Evolutionary conservation across 2,329 filamentous ascomycete species (phyloP).

Genomic region (Aspergillus nomiae): DNA sequence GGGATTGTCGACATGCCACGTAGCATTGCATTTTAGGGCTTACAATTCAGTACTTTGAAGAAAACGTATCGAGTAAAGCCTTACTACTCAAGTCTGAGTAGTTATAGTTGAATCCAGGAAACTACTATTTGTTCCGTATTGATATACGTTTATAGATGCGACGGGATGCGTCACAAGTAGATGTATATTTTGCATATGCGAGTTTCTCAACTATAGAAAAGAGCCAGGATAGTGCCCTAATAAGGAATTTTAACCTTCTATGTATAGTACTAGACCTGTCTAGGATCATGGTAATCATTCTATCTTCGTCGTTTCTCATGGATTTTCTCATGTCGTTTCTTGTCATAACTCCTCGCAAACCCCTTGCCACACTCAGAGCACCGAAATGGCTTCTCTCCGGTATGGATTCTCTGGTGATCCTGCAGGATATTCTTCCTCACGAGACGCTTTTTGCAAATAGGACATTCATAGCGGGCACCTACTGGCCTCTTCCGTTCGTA

Average conservation of each 20-base stretch:
- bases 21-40: too few species aligned
- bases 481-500: neutral
- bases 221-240: neutral
- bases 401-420: conserved; percentile 3
- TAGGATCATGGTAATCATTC: neutral
- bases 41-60: too few species aligned
- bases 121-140: too few species aligned
- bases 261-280: neutral
- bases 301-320: neutral
- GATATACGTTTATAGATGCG: too few species aligned
- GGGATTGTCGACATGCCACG: too few species aligned
- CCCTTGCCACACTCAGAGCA: neutral
- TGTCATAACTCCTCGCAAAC: neutral
- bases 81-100: too few species aligned
- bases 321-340: neutral
- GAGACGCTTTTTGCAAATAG: neutral
- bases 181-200: too few species aligned
- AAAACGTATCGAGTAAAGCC: too few species aligned
- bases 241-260: neutral
- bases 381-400: conserved; percentile 5
- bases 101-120: too few species aligned
- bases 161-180: neutral
- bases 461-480: neutral
- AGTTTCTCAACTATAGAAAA: neutral
- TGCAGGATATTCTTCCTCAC: conserved; percentile 6